Evolutionary conservation across 768 basidiomycete species (phyloP), one percentile per base, ranked within the genome.

Genomic region (Glaciozyma antarctica): DNA sequence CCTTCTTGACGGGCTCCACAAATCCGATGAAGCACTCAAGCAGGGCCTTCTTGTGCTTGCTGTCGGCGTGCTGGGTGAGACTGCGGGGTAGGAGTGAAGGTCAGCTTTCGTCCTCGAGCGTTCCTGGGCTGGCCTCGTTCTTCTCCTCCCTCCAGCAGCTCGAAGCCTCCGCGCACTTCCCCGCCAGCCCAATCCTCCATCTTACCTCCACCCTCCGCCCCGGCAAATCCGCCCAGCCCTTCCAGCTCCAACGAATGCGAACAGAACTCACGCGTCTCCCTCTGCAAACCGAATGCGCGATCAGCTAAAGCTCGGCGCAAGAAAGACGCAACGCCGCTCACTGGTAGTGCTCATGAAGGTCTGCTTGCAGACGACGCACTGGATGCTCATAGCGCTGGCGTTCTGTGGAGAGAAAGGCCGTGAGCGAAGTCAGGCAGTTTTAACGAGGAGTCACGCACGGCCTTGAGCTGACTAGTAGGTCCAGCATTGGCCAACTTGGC

Each of bases 1-100:
- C 38, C 38, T 41, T 41, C 38, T 41, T 41, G 38, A 41, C 38
- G 38, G 38, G 38, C 28, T 34, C 34, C 19, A 38, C 48, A n/a
- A 61, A 61, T 10, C 16, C 30, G 10, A 49, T 49, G 54, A 63
- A 63, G 53, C 62, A 63, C 21, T 63, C 62, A 21, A 17, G 13
- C 21, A 63, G 34, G 22, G 53, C 26, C 62, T 63, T 63, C 9
- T 16, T 55, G 62, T 63, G 62, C 54, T 63, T 63, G 62, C 44
- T 63, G 53, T 44, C 44, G 45, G 62, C 62, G 55, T 63, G 62
- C 53, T 56, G 41, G 12, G 38, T 56, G 16, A 63, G 53, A 0
- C 60, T 61, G 60, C 13, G 30, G 21, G 60, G 19, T 32, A 38
- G 12, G 6, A 44, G 17, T n/a, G 8, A 24, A 8, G 19, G 32